Base-by-base conservation (phyloP, 1,139 yeast species). In the Pichia norvegensis region DNA sequence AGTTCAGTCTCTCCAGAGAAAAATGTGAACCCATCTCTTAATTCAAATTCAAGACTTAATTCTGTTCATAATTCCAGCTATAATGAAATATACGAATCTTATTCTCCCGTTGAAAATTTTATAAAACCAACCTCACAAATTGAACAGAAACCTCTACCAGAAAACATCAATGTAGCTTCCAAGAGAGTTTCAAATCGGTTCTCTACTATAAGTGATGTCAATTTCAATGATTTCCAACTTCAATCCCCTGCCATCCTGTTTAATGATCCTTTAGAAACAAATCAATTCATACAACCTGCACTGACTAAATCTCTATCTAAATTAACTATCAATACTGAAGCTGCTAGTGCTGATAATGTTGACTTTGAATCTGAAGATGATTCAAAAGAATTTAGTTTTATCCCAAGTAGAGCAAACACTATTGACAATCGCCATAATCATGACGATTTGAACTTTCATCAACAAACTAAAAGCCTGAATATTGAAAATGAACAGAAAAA, bases 171-270 rank as follows among this genome's bases (percentile, higher is more conserved):
- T 13, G 7, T 13, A 27, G 27, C 14, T 19, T 20, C 38, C 8
- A 43, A 46, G 16, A 43, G 44, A 33, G 13, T 16, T 11, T 44
- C 49, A 14, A 48, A 46, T 33, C 45, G 52, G 35, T 45, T 47
- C 14, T 49, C 52, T 13, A 42, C 45, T 38, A 45, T 43, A 19
- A 49, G 52, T 36, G 50, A 45, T 17, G 42, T 39, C 31, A 35
- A 41, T 19, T 33, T 45, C 7, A 38, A 44, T 20, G 37, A 42
- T 9, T 49, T 42, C 13, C 20, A 42, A 9, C 47, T 42, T 14
- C 17, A 38, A 25, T 58, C 62, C 8, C 62, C 62, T 17, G 51
- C 56, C 2, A 45, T 60, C 47, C 53, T 52, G 3, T 55, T 50
- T 43, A 52, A 51, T 40, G 57, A 57, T 36, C 63, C 61, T 8